Conservation (phyloP, 495 filamentous ascomycete genomes). For the Neurospora sp. region DNA sequence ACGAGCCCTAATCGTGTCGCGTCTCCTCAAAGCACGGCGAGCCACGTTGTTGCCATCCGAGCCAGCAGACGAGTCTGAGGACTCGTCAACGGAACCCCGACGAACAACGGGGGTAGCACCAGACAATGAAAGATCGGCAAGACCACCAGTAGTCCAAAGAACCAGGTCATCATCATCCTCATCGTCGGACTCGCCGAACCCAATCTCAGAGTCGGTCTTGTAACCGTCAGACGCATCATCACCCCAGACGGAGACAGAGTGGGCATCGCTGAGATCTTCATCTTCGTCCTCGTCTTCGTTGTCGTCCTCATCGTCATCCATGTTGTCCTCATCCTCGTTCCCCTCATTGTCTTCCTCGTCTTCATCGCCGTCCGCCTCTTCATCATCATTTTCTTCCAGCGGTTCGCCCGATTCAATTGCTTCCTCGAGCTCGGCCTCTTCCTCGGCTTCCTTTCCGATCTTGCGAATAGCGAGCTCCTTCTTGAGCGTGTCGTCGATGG, state of each 20-base stretch:
- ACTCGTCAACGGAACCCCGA: conserved; percentile 26
- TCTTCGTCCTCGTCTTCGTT: conserved; percentile 33
- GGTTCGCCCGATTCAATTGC: conserved; percentile 52
- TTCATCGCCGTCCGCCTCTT: conserved; percentile 32
- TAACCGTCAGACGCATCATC: conserved; percentile 66
- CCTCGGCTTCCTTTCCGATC: conserved; percentile 81
- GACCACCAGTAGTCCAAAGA: conserved; percentile 61
- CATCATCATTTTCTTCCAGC: conserved; percentile 44
- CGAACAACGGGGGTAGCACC: conserved; percentile 27
- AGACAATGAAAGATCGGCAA: conserved; percentile 26
- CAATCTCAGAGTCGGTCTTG: conserved; percentile 91
- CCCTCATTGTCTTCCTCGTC: conserved; percentile 38
- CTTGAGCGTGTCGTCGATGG: conserved; percentile 77
- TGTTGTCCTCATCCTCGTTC: conserved; percentile 41
- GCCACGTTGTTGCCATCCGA: conserved; percentile 13
- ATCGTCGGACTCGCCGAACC: conserved; percentile 85
- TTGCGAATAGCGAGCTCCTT: conserved; percentile 84
- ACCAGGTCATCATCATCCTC: conserved; percentile 72
- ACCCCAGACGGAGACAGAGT: conserved; percentile 52
- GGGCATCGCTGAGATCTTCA: conserved; percentile 28
- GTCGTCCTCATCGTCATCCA: conserved; percentile 39
- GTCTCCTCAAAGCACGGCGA: conserved; percentile 14
- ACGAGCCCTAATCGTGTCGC: conserved; percentile 24
- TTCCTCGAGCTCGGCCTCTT: conserved; percentile 68
- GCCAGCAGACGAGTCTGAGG: conserved; percentile 32